A percentile compares a stretch with the other conserved stretches of the same genome.
phyloP scores from a whole-genome alignment of 1,284 basidiomycete species.

The Irpex sp. region DNA sequence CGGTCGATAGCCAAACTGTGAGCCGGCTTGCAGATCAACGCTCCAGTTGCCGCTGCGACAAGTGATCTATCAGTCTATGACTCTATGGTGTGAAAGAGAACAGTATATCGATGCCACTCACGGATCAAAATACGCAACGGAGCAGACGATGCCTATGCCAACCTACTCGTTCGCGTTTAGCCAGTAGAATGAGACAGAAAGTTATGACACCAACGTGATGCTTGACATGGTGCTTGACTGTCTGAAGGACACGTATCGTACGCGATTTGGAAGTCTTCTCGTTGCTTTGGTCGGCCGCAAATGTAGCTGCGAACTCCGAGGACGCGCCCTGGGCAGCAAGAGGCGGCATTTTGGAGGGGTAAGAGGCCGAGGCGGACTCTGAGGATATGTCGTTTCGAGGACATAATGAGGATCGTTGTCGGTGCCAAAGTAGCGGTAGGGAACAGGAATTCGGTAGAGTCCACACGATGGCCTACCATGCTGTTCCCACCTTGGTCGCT shows the following conservation, averaged over 20 bases:
- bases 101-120: constrained; percentile 26
- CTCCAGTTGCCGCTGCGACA: constrained; percentile 57
- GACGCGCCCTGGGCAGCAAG: constrained; percentile 6
- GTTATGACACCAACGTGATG: constrained; percentile 34
- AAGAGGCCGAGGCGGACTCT: constrained; percentile 10
- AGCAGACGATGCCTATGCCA: constrained; percentile 53
- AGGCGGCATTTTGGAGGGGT: constrained; percentile 16
- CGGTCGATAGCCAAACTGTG: constrained; percentile 69
- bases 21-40: constrained; percentile 71
- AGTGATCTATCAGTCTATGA: constrained; percentile 3
- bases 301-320: neutral
- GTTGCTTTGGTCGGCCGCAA: neutral
- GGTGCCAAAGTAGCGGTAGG: constrained; percentile 24
- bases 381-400: neutral
- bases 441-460: constrained; percentile 24
- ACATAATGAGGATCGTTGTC: constrained; percentile 22
- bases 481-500: constrained; percentile 20
- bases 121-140: constrained; percentile 69
- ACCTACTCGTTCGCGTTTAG: constrained; percentile 13
- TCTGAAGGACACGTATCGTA: constrained; percentile 6
- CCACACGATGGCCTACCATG: constrained; percentile 15
- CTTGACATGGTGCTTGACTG: constrained; percentile 40
- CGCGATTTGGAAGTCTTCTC: neutral
- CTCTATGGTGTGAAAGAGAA: neutral
- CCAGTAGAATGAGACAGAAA: neutral